Evolutionary conservation across 2,329 filamentous ascomycete species (phyloP), one percentile per base, ranked within the genome.

Genomic region (Mycosphaerelloides madeirae): DNA sequence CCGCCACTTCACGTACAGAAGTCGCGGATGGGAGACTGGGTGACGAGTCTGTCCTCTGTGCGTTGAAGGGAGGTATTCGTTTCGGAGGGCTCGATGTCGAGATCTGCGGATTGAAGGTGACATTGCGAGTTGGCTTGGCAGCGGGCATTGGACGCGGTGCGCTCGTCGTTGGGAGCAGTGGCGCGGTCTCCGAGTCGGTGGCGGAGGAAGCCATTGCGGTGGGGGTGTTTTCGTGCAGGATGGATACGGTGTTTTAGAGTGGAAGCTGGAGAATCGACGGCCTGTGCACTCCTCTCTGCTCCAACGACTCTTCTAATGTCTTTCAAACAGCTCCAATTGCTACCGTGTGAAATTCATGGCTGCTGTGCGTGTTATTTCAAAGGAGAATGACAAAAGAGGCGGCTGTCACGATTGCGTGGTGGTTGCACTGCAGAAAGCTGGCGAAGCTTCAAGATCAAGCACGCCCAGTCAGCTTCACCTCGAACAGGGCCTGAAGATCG

Each of bases 61-160:
- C 55, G 31, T 63, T 64, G 13, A 66, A 65, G 59, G 53, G 56
- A 37, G 58, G 57, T 37, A 54, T 54, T 38, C 57, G 65, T 55
- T 62, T 59, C 48, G 61, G 65, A 46, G 66, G 64, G 49, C 66
- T 72, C 43, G 67, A 67, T 16, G 66, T 68, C n/a, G 67, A 66
- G 14, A 79, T 75, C 18, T 75, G 70, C 3, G 84, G 77, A 61
- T 87, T 86, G 72, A 91, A 90, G 12, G 85, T 89, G 59, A 91
- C 86, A 56, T 74, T 85, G 53, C 85, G 79, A 39, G 72, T 59
- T 13, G 74, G 70, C 55, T 65, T 70, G 5, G 62, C 47, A 14
- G 52, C 16, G 22, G 50, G 47, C 19, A 54, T 43, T 22, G 56
- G 46, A 44, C 51, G 55, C 40, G 53, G 33, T 22, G 41, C 20